phyloP scores from a whole-genome alignment of 2,329 filamentous ascomycete genomes.

The Microsporum canis region DNA sequence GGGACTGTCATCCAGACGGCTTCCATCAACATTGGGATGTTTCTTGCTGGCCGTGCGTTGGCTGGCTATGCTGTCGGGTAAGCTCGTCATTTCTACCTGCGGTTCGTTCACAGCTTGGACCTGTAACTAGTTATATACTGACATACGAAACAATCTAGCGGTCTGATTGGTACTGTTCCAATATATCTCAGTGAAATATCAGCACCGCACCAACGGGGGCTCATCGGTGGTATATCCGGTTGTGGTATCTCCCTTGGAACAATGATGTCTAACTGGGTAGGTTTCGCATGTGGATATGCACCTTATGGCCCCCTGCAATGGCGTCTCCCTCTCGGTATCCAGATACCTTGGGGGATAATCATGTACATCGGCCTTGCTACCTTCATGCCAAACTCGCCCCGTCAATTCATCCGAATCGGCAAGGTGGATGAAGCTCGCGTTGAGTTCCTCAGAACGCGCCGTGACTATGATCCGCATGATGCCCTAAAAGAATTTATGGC shows the following conservation, averaged over 20 bases:
- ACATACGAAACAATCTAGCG: conserved; percentile 22
- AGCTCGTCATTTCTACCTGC: conserved; percentile 9
- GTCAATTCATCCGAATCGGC: conserved; percentile 42
- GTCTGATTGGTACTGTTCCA: conserved; percentile 42
- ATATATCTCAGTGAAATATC: conserved; percentile 48
- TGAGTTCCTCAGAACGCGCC: conserved; percentile 40
- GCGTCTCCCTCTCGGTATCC: conserved; percentile 44
- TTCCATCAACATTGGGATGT: conserved; percentile 45
- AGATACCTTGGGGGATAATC: conserved; percentile 46
- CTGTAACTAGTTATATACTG: not conserved
- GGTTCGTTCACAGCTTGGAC: too few relatives aligned
- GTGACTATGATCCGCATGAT: conserved; percentile 36
- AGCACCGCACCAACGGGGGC: conserved; percentile 38
- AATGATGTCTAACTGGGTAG: conserved; percentile 48
- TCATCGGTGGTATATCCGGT: conserved; percentile 45
- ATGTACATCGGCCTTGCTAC: conserved; percentile 44
- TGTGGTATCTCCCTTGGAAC: conserved; percentile 46
- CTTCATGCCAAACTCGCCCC: conserved; percentile 47
- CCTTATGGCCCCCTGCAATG: conserved; percentile 44
- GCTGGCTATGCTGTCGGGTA: conserved; percentile 40
- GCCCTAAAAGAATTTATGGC: conserved; percentile 42
- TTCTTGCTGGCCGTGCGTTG: conserved; percentile 40
- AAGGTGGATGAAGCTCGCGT: conserved; percentile 39
- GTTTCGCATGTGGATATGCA: conserved; percentile 44
- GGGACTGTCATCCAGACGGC: conserved; percentile 45